Evolutionary conservation across 805 yeast genomes (phyloP).

Genomic region (Blastobotrys chiropterorum): DNA sequence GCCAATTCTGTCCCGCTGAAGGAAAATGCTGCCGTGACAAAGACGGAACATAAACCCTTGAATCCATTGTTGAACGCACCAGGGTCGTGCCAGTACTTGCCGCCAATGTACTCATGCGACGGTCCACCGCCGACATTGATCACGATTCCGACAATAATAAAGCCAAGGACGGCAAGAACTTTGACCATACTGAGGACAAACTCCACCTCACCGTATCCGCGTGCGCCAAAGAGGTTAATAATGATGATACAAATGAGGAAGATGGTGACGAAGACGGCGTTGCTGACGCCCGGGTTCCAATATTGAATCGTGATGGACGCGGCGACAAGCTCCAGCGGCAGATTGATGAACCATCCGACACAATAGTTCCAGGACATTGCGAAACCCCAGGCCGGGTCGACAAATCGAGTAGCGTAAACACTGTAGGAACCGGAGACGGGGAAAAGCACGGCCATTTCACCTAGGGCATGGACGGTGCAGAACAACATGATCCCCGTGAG

Average conservation of each 20-base stretch:
- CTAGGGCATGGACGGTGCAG: slow-evolving; percentile 58
- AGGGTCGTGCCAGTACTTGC: slow-evolving; percentile 53
- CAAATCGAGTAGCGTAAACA: slow-evolving; percentile 49
- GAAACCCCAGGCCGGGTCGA: slow-evolving; percentile 59
- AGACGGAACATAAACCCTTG: slow-evolving; percentile 67
- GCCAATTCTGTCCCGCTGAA: slow-evolving; percentile 71
- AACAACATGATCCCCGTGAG: slow-evolving; percentile 59
- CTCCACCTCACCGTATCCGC: slow-evolving; percentile 63
- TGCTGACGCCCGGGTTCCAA: slow-evolving; percentile 46
- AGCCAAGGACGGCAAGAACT: slow-evolving; percentile 52
- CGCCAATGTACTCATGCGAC: slow-evolving; percentile 48
- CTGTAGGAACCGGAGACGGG: slow-evolving; percentile 55
- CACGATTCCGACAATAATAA: slow-evolving; percentile 52
- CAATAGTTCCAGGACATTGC: slow-evolving; percentile 67
- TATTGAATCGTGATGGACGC: slow-evolving; percentile 49
- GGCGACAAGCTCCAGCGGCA: slow-evolving; percentile 59
- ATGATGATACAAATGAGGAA: slow-evolving; percentile 44
- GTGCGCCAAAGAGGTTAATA: slow-evolving; percentile 50
- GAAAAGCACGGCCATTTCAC: slow-evolving; percentile 62
- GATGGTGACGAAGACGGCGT: slow-evolving; percentile 51
- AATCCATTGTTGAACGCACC: slow-evolving; percentile 60
- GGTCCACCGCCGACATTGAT: slow-evolving; percentile 53
- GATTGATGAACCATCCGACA: slow-evolving; percentile 52
- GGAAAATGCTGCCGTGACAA: slow-evolving; percentile 72
- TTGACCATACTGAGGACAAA: slow-evolving; percentile 53